phyloP scores from a whole-genome alignment of 2,329 filamentous ascomycete genomes.

The Penicillium sp. region DNA sequence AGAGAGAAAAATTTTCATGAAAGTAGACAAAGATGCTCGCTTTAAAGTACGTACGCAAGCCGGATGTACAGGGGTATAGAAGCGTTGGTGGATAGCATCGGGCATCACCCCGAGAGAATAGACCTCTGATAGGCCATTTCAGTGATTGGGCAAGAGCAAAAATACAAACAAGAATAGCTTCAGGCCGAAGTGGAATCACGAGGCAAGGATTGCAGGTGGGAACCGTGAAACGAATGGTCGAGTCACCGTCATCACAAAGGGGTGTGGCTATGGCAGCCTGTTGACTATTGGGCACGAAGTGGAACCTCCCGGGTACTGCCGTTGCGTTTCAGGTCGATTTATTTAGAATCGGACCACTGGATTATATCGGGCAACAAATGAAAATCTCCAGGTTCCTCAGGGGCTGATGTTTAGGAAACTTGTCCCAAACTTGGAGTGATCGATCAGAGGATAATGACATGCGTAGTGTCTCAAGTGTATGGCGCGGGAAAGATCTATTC shows the following conservation, averaged over 20 bases:
- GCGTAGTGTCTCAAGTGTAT: not conserved
- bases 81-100: conserved; percentile 20
- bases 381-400: not conserved
- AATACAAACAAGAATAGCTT: conserved; percentile 19
- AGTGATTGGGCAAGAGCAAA: conserved; percentile 21
- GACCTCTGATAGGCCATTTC: conserved; percentile 22
- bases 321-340: conserved; percentile 9
- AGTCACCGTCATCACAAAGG: conserved; percentile 4
- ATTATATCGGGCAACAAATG: conserved; percentile 8
- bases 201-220: conserved; percentile 12
- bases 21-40: conserved; percentile 18
- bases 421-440: not conserved
- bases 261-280: conserved; percentile 4
- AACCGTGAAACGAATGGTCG: conserved; percentile 7
- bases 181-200: conserved; percentile 17
- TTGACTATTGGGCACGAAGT: conserved; percentile 12
- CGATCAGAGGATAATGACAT: not conserved
- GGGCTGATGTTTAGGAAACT: not conserved
- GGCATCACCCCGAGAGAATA: conserved; percentile 20
- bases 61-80: conserved; percentile 20
- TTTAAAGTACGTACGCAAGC: conserved; percentile 13
- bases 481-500: not conserved
- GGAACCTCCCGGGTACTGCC: conserved; percentile 7
- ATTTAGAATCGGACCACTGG: conserved; percentile 5
- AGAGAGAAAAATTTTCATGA: conserved; percentile 10